A percentile compares a stretch with the other conserved stretches of the same genome.
Conservation (phyloP, 176 grass and related monocot species). For the Carex pumila region DNA sequence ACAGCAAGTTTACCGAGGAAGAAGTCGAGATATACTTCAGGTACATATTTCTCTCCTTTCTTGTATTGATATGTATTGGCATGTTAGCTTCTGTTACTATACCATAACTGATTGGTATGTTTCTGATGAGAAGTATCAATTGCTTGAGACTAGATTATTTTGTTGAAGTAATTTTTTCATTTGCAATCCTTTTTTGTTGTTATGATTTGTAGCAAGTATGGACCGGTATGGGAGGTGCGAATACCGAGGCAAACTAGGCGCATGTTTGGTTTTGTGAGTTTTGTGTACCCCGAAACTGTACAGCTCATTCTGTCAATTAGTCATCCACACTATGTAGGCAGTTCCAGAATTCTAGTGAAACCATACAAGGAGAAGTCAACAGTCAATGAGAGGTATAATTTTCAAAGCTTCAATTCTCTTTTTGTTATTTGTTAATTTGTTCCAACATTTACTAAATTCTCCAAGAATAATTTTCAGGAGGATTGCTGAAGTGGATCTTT, state of each 20-base stretch:
- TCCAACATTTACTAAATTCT: background rate
- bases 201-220: slow-evolving; percentile 44
- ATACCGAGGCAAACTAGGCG: slow-evolving; percentile 80
- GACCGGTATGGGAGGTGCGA: slow-evolving; percentile 61
- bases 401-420: background rate
- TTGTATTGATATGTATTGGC: background rate
- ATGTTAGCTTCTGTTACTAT: background rate
- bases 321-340: slow-evolving; percentile 72
- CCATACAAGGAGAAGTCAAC: slow-evolving; percentile 76
- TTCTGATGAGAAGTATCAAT: background rate
- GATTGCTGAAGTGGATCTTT: background rate
- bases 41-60: slow-evolving; percentile 13
- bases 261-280: slow-evolving; percentile 96
- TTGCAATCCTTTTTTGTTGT: background rate
- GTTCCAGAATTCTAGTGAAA: slow-evolving; percentile 66
- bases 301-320: slow-evolving; percentile 44
- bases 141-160: background rate
- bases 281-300: slow-evolving; percentile 59
- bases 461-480: background rate
- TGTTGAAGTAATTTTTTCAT: background rate
- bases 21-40: slow-evolving; percentile 72
- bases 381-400: slow-evolving; percentile 45
- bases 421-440: background rate
- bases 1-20: slow-evolving; percentile 69
- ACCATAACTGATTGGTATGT: too few relatives aligned